Percentiles rank a stretch among this genome's conserved stretches.
Evolutionary conservation across 108 stramenopile species (phyloP).

Genomic region (Fistulifera pelliculosa): DNA sequence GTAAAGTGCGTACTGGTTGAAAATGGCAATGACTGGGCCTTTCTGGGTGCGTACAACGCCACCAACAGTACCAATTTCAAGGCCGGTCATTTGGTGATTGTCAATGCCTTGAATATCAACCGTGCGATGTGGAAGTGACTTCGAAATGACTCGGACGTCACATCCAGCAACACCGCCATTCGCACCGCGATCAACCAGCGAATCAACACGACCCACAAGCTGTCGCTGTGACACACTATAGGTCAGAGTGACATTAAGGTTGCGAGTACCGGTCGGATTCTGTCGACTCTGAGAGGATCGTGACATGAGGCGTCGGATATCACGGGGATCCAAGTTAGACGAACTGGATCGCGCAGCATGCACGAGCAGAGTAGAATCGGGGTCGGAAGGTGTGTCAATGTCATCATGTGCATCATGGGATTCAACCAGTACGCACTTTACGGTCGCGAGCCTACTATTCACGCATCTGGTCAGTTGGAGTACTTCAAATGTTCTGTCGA

Average conservation of each 20-base stretch:
- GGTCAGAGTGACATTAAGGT: too few species aligned
- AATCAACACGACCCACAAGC: neutral
- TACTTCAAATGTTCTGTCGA: too few species aligned
- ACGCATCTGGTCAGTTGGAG: too few species aligned
- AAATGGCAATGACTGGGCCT: conserved; percentile 20
- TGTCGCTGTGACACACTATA: too few species aligned
- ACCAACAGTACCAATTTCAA: conserved; percentile 18
- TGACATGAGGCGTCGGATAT: neutral
- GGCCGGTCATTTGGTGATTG: conserved; percentile 13
- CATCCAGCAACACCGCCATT: conserved; percentile 23
- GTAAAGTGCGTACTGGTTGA: conserved; percentile 21
- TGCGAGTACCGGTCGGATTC: neutral
- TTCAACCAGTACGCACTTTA: too few species aligned
- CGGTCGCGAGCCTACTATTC: too few species aligned
- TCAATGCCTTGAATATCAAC: conserved; percentile 21
- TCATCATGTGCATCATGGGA: too few species aligned
- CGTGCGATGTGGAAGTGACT: neutral
- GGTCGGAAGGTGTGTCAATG: neutral
- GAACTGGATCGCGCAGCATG: neutral
- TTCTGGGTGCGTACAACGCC: conserved; percentile 4
- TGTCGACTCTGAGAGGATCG: neutral
- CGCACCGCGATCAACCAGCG: conserved; percentile 24
- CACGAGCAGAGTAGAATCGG: neutral
- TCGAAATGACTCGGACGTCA: conserved; percentile 7
- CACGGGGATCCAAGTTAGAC: neutral